These are phyloP conservation scores for Oidiodendron maius DNA, from an alignment of 495 filamentous ascomycete species.

Conservation along the genomic window DNA sequence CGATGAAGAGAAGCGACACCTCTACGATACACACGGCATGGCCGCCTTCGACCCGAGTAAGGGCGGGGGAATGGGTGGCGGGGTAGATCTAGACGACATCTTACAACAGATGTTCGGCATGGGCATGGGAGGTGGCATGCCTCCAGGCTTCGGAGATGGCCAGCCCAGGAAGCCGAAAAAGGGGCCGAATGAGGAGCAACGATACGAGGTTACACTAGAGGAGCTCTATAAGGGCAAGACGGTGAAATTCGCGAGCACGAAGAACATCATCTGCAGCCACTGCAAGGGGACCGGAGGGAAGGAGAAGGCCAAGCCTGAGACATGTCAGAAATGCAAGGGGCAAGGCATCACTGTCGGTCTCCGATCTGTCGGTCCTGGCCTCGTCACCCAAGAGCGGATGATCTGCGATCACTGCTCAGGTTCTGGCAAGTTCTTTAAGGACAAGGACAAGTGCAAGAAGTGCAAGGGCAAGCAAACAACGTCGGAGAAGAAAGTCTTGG, in stretches of 20 bases:
- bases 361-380: conserved; percentile 70
- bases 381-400: conserved; percentile 69
- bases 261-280: conserved; percentile 79
- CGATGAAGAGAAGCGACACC: conserved; percentile 86
- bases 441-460: conserved; percentile 97
- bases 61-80: conserved; percentile 57
- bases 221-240: conserved; percentile 98
- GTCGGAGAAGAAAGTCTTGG: conserved; percentile 84
- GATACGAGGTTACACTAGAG: conserved; percentile 84
- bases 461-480: conserved; percentile 85
- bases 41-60: conserved; percentile 71
- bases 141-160: conserved; percentile 33
- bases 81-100: conserved; percentile 83
- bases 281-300: conserved; percentile 92
- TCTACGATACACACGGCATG: conserved; percentile 95
- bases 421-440: conserved; percentile 75
- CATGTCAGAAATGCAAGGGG: conserved; percentile 79
- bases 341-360: conserved; percentile 65
- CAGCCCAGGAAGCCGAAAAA: conserved; percentile 55
- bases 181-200: conserved; percentile 80
- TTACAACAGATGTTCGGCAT: conserved; percentile 89
- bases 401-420: conserved; percentile 75
- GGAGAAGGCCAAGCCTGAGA: conserved; percentile 79
- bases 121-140: conserved; percentile 37
- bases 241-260: conserved; percentile 87